Conservation (phyloP, 2,329 filamentous ascomycete species). For the Microcyclosporella mali region DNA sequence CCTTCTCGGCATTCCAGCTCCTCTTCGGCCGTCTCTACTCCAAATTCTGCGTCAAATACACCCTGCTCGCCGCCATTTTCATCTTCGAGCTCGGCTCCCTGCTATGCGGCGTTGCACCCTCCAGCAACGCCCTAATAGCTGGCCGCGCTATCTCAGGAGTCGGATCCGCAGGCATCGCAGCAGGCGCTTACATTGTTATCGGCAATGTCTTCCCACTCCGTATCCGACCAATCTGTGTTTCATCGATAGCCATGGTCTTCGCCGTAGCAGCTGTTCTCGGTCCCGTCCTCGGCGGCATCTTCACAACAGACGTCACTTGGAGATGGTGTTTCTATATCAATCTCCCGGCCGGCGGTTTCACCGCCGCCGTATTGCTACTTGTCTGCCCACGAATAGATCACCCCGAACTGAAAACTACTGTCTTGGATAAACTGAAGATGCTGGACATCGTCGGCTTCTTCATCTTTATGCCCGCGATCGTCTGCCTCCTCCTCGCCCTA, state of each 20-base stretch:
- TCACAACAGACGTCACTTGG: constrained; percentile 43
- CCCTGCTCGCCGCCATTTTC: constrained; percentile 33
- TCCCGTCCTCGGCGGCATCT: constrained; percentile 47
- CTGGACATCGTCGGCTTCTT: constrained; percentile 39
- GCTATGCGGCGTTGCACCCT: constrained; percentile 43
- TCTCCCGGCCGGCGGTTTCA: constrained; percentile 38
- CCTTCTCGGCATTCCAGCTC: constrained; percentile 35
- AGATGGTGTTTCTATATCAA: constrained; percentile 40
- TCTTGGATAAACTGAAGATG: constrained; percentile 18
- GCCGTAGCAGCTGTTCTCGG: constrained; percentile 42
- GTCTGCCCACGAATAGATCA: too few species aligned
- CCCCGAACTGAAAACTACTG: too few species aligned
- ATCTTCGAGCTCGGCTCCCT: constrained; percentile 45
- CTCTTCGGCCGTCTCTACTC: constrained; percentile 38
- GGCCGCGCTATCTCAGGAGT: constrained; percentile 49
- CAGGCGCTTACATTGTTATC: constrained; percentile 31
- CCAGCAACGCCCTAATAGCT: constrained; percentile 46
- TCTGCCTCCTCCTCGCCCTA: constrained; percentile 41
- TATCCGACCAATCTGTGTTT: constrained; percentile 20
- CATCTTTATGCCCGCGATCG: constrained; percentile 33
- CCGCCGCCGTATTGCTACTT: too few species aligned
- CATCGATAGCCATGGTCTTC: constrained; percentile 36
- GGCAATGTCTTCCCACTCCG: constrained; percentile 26
- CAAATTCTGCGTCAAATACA: constrained; percentile 40
- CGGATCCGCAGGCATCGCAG: constrained; percentile 46